Base-by-base conservation (phyloP, 805 yeast genomes). In the Huiozyma sinensis region DNA sequence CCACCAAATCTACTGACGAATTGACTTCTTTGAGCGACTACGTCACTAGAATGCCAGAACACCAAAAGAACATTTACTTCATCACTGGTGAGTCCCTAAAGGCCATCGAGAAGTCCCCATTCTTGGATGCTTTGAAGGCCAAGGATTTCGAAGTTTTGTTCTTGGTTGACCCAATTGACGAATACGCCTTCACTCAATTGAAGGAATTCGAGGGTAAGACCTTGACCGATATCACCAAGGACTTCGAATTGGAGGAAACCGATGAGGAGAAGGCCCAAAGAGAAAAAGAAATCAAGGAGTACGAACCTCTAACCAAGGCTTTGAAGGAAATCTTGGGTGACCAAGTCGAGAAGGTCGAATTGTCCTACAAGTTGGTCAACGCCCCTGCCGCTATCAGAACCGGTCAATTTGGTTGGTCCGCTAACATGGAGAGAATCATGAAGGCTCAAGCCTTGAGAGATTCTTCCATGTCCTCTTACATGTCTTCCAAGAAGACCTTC, bases 351-450 rank as follows among this genome's bases (percentile, higher is more conserved):
- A 92, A 92, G 79, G 98, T 94, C 71, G 88, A 89, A 66, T 96
- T 92, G 54, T 88, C 97, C 54, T 94, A 90, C 76, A 88, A 87
- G 74, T 80, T 92, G 66, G 87, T 89, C 61, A 97, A 89, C 65
- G 89, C 97, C 47, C 99, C 99, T 70, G 98, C 98, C 69, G 98
- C 98, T 60, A 92, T 92, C 69, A 88, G 98, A 81, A 92, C 98
- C 58, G 97, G 97, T 58, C 97, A 92, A 77, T 92, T 92, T 70
- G 98, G 99, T 70, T 92, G 99, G 99, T 92, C 98, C 57, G 99
- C 99, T 64, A 92, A 92, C 79, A 92, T 92, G 98, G 99, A 92
- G 79, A 90, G 98, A 83, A 92, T 92, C 79, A 92, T 92, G 99
- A 92, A 92, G 79, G 98, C 98, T 51, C 99, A 92, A 78, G 98